Conservation (phyloP, 2,329 filamentous ascomycete species). For the Eutypa lata region DNA sequence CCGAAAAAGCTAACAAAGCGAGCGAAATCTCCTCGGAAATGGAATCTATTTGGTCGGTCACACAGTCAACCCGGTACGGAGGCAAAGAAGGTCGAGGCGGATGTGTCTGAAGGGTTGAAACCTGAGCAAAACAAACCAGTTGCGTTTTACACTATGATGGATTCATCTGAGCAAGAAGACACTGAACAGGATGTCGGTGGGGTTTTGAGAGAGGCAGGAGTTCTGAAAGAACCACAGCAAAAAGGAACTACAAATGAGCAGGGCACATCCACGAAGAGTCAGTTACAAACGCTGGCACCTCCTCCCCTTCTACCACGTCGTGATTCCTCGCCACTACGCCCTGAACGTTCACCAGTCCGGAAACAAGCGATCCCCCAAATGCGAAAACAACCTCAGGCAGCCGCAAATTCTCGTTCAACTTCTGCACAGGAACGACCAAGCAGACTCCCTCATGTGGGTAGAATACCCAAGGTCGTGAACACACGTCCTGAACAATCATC, state of each 20-base stretch:
- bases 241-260: conserved; percentile 6
- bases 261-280: conserved; percentile 15
- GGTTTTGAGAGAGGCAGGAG: conserved; percentile 48
- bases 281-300: not conserved
- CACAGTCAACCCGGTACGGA: conserved; percentile 37
- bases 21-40: conserved; percentile 54
- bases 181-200: conserved; percentile 41
- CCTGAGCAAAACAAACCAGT: conserved; percentile 48
- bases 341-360: not conserved
- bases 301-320: not conserved
- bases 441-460: conserved; percentile 75
- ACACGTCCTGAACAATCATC: conserved; percentile 64
- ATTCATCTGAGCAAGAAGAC: conserved; percentile 53
- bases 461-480: conserved; percentile 79
- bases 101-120: conserved; percentile 47
- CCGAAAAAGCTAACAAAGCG: conserved; percentile 57
- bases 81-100: conserved; percentile 34
- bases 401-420: not conserved
- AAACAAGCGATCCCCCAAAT: not conserved
- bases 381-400: not conserved
- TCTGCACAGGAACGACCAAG: conserved; percentile 43
- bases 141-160: conserved; percentile 61
- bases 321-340: not conserved
- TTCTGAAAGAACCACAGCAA: conserved; percentile 20
- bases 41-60: conserved; percentile 61